phyloP scores from a whole-genome alignment of 2,329 filamentous ascomycete genomes.

The Penicillium sp. region DNA sequence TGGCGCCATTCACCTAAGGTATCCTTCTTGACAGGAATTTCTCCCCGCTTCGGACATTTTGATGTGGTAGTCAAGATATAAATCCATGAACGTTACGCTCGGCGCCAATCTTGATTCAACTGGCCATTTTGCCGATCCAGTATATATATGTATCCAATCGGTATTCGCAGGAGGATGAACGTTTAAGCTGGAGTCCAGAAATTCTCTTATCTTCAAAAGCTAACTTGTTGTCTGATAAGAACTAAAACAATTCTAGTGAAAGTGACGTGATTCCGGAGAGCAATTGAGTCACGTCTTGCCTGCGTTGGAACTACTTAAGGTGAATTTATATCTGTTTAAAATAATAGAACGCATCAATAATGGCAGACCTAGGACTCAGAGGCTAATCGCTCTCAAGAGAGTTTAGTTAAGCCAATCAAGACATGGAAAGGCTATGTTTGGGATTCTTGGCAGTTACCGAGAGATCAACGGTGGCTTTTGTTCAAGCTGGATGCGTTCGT shows the following conservation, averaged over 20 bases:
- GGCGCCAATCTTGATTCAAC: neutral
- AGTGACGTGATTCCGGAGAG: neutral
- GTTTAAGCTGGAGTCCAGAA: neutral
- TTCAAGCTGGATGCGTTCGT: slow-evolving; percentile 5
- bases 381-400: neutral
- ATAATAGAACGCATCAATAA: neutral
- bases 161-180: too few species aligned
- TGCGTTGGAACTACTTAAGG: neutral
- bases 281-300: neutral
- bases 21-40: neutral
- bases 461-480: neutral
- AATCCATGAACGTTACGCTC: neutral
- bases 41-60: neutral
- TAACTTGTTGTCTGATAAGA: neutral
- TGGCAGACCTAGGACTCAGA: neutral
- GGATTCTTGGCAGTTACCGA: neutral
- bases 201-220: neutral
- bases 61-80: neutral
- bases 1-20: neutral
- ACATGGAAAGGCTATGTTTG: slow-evolving; percentile 1
- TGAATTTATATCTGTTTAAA: neutral
- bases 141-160: neutral
- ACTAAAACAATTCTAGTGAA: neutral
- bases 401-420: neutral
- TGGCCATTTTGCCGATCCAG: neutral